Evolutionary conservation across 2,329 filamentous ascomycete species (phyloP).

Genomic region (Dichotomopilus funicola): DNA sequence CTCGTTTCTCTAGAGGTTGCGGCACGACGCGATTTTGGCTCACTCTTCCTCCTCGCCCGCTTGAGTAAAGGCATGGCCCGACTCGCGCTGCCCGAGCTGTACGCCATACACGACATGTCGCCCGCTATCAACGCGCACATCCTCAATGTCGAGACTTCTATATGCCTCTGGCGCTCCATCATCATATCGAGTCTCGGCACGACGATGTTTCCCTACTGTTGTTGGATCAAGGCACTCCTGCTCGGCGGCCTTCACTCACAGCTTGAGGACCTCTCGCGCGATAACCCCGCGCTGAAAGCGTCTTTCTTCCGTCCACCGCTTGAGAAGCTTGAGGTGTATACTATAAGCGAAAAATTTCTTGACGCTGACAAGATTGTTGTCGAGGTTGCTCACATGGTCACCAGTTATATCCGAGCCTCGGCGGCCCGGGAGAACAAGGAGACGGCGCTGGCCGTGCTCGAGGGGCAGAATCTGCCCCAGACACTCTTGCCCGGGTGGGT

Average conservation of each 20-base stretch:
- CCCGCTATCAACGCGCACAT: conserved; percentile 34
- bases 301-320: conserved; percentile 38
- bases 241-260: conserved; percentile 55
- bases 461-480: conserved; percentile 43
- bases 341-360: conserved; percentile 23
- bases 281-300: conserved; percentile 23
- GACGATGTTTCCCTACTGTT: conserved; percentile 63
- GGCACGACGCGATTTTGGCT: conserved; percentile 48
- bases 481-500: conserved; percentile 52
- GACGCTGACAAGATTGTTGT: conserved; percentile 33
- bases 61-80: conserved; percentile 50
- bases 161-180: conserved; percentile 61
- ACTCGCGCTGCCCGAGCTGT: conserved; percentile 55
- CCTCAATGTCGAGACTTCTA: conserved; percentile 44
- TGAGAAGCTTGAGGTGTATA: conserved; percentile 29
- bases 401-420: conserved; percentile 39
- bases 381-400: conserved; percentile 52
- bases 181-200: conserved; percentile 56
- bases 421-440: conserved; percentile 38
- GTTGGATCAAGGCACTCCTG: conserved; percentile 59
- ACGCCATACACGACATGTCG: conserved; percentile 46
- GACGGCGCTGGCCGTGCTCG: conserved; percentile 51
- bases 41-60: conserved; percentile 53
- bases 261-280: conserved; percentile 38
- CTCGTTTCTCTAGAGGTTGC: conserved; percentile 55